phyloP scores from a whole-genome alignment of 139 green algal genomes.

The Coelastrella sp. region DNA sequence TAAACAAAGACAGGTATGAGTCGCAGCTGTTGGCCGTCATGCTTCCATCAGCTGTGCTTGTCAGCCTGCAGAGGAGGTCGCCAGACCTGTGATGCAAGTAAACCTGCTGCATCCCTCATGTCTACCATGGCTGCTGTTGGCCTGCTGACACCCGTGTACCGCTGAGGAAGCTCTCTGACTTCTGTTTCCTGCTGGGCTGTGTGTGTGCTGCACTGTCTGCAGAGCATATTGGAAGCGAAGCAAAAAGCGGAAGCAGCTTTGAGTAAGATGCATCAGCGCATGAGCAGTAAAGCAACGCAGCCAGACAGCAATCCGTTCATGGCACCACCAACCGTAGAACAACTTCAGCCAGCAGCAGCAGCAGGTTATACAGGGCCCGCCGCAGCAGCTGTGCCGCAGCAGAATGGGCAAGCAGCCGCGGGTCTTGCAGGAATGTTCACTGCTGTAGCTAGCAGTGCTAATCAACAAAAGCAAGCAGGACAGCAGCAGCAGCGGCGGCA shows the following conservation, averaged over 20 bases:
- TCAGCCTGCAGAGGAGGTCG: not conserved
- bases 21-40: not conserved
- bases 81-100: not conserved
- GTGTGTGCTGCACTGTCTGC: not conserved
- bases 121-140: no score
- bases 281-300: constrained; percentile 24
- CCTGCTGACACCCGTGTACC: not conserved
- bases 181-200: no score
- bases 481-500: constrained; percentile 4
- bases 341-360: constrained; percentile 28
- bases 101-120: no score
- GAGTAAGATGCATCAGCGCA: constrained; percentile 41
- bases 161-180: not conserved
- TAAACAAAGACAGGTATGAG: constrained; percentile 65
- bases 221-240: constrained; percentile 52
- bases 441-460: not conserved
- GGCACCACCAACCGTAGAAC: constrained; percentile 43
- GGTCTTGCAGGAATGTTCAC: not conserved
- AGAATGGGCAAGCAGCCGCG: not conserved
- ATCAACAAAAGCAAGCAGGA: not conserved
- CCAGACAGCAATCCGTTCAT: constrained; percentile 55
- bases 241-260: constrained; percentile 52
- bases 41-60: not conserved
- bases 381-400: constrained; percentile 8
- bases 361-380: not conserved